Percentiles rank a stretch among this genome's conserved stretches.
phyloP scores from a whole-genome alignment of 305 asterid genomes.

The Fraxinus angustifolia region DNA sequence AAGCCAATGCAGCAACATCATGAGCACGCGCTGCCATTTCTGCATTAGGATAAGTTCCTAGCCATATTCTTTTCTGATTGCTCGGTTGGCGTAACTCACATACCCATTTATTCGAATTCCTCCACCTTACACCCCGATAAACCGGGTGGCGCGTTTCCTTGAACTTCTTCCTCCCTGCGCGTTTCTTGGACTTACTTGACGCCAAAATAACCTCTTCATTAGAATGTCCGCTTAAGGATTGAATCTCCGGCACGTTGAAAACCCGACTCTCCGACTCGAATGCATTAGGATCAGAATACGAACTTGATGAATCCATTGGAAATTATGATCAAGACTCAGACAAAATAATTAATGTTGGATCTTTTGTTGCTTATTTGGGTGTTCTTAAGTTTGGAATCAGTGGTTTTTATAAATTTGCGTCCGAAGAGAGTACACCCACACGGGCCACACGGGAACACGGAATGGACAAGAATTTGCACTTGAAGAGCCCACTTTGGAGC shows the following conservation, averaged over 20 bases:
- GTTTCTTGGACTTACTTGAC: conserved; percentile 45
- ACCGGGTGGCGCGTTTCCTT: conserved; percentile 67
- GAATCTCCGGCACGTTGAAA: neutral
- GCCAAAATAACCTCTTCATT: conserved; percentile 35
- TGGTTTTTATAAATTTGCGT: neutral
- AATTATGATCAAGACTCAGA: neutral
- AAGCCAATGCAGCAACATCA: conserved; percentile 57
- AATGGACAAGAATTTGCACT: neutral
- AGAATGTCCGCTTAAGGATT: neutral
- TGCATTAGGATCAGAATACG: neutral
- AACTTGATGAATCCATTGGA: neutral
- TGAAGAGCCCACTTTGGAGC: neutral
- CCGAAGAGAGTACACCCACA: neutral
- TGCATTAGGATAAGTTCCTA: conserved; percentile 58
- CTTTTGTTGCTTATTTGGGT: neutral
- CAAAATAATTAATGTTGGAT: neutral
- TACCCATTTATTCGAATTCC: conserved; percentile 53
- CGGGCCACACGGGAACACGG: neutral
- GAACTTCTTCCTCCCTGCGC: conserved; percentile 44
- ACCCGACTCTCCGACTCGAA: neutral
- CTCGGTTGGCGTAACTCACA: conserved; percentile 62
- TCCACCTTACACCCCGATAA: conserved; percentile 50
- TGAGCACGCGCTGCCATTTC: conserved; percentile 78
- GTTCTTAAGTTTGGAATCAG: neutral
- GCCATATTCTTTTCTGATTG: conserved; percentile 53